phyloP scores from a whole-genome alignment of 805 yeast genomes.

The Yarrowia yakushimensis region DNA sequence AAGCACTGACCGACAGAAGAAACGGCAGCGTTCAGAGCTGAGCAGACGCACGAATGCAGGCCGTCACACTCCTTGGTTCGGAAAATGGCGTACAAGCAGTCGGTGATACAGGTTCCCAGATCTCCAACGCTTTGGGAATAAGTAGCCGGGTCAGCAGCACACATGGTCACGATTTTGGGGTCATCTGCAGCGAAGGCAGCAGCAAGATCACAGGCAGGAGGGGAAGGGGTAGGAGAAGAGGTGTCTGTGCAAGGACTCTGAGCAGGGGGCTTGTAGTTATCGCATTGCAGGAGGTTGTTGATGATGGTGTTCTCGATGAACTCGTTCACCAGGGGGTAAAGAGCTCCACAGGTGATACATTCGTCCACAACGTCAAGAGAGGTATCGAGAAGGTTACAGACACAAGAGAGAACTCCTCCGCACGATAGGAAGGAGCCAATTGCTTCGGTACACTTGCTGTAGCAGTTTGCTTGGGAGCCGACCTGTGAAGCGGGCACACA shows the following conservation, averaged over 20 bases:
- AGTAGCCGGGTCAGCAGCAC: conserved; percentile 13
- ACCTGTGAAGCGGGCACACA: neutral
- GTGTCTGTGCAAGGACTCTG: neutral
- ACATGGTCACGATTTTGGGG: conserved; percentile 26
- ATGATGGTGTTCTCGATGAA: conserved; percentile 8
- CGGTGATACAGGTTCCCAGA: neutral
- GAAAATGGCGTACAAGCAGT: conserved; percentile 9
- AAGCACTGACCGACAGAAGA: conserved; percentile 1
- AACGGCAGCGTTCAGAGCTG: neutral
- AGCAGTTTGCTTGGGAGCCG: conserved; percentile 13
- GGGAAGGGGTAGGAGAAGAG: neutral
- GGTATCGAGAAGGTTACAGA: conserved; percentile 14
- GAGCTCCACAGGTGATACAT: conserved; percentile 19
- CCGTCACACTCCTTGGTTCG: conserved; percentile 6
- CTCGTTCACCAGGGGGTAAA: conserved; percentile 5
- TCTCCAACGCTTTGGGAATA: conserved; percentile 18
- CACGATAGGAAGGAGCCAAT: neutral
- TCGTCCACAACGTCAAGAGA: conserved; percentile 9
- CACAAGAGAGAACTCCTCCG: neutral
- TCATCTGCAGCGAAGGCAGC: conserved; percentile 31
- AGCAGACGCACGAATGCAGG: neutral
- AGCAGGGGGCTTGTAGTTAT: conserved; percentile 8
- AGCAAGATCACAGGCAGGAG: conserved; percentile 29
- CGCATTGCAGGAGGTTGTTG: neutral
- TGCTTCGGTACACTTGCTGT: conserved; percentile 11